These are phyloP conservation scores for Blastocystis sp. DNA, from an alignment of 352 stramenopile genomes.

Conservation along the genomic window DNA sequence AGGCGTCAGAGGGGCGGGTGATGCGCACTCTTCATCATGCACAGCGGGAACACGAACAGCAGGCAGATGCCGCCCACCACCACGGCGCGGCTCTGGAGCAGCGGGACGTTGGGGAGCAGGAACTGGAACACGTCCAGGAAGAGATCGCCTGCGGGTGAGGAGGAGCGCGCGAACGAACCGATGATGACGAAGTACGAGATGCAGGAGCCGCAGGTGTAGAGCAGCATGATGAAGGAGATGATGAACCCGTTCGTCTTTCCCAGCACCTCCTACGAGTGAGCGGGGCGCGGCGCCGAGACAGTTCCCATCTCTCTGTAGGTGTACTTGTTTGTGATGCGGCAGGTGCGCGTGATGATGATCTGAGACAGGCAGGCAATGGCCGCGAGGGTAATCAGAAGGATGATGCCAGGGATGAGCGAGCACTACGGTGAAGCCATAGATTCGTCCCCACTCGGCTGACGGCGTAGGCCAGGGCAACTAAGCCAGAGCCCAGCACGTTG, in stretches of 20 bases:
- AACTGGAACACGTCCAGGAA: constrained; percentile 65
- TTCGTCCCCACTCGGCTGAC: not conserved
- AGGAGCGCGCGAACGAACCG: not conserved
- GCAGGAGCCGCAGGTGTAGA: constrained; percentile 64
- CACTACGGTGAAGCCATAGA: constrained; percentile 12
- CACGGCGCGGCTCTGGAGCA: constrained; percentile 60
- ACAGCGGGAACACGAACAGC: constrained; percentile 66
- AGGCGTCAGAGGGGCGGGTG: not conserved
- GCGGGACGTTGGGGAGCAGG: constrained; percentile 19
- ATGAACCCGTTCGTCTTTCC: constrained; percentile 40
- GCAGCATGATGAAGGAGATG: constrained; percentile 66
- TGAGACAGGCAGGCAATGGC: constrained; percentile 63
- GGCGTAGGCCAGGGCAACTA: constrained; percentile 55
- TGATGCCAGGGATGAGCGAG: constrained; percentile 50
- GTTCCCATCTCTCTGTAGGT: constrained; percentile 54
- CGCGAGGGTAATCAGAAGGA: constrained; percentile 44
- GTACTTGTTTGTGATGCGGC: constrained; percentile 59
- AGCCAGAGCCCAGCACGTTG: constrained; percentile 52
- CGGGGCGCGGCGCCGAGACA: not conserved
- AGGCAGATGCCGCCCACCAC: constrained; percentile 55
- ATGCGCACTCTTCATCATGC: constrained; percentile 51
- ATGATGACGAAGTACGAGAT: constrained; percentile 70
- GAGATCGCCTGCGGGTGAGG: constrained; percentile 17
- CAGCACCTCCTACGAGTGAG: constrained; percentile 33
- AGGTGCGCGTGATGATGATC: constrained; percentile 60